A percentile compares a stretch with the other conserved stretches of the same genome.
phyloP scores from a whole-genome alignment of 2,329 filamentous ascomycete genomes.

The Fusarium sublunatum region DNA sequence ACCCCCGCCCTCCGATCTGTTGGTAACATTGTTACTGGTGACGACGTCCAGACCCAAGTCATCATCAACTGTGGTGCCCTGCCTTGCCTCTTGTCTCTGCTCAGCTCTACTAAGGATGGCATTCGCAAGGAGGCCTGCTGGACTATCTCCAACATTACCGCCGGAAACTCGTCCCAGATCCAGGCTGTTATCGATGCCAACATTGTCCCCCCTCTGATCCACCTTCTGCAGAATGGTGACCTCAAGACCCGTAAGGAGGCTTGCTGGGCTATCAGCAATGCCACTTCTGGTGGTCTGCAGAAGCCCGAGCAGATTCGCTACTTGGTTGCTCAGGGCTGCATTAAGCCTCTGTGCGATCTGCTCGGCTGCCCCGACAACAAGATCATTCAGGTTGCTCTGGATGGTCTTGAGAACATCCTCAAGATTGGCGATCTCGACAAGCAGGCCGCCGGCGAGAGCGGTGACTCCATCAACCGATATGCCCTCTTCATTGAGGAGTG shows the following conservation, averaged over 20 bases:
- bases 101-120: constrained; percentile 97
- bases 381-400: constrained; percentile 98
- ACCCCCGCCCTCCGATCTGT: constrained; percentile 97
- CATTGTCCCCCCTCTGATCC: constrained; percentile 95
- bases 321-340: constrained; percentile 91
- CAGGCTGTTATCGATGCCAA: constrained; percentile 96
- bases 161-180: constrained; percentile 97
- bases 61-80: constrained; percentile 99
- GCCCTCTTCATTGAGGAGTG: constrained; percentile 99
- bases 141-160: constrained; percentile 99
- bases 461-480: constrained; percentile 91
- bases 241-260: constrained; percentile 99
- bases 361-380: constrained; percentile 98
- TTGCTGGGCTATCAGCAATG: constrained; percentile 99
- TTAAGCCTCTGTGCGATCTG: constrained; percentile 96
- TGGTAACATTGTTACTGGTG: constrained; percentile 98
- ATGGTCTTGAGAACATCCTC: constrained; percentile 98
- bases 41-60: constrained; percentile 98
- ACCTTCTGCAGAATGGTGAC: constrained; percentile 94
- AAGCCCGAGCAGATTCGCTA: constrained; percentile 99
- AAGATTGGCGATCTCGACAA: constrained; percentile 99
- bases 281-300: constrained; percentile 95
- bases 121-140: constrained; percentile 99
- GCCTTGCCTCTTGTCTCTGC: constrained; percentile 88
- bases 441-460: constrained; percentile 80